Evolutionary conservation across 1,284 basidiomycete genomes (phyloP), one percentile per base, ranked within the genome.

Genomic region (Chalciporus sp.): DNA sequence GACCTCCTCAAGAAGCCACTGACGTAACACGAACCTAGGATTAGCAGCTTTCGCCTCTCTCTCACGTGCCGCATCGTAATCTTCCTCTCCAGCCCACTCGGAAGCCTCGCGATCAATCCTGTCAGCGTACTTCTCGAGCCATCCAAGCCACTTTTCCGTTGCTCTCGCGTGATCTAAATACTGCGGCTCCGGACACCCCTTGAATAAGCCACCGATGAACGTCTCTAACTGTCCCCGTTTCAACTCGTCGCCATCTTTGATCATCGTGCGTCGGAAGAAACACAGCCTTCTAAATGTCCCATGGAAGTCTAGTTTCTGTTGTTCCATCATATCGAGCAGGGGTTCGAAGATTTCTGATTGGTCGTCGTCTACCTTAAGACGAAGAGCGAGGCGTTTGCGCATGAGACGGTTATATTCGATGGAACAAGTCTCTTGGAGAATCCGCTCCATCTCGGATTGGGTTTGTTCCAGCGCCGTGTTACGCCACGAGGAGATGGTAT

Each of bases 1-100:
- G 27, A 92, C 85, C 66, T 96, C 94, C 68, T 97, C 94, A 27
- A 98, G 77, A 3, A 97, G 75, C 95, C 95, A 97, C 72, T 97
- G 95, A 54, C 95, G 78, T 55, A 97, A 73, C 37, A 95, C 84
- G 70, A 98, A 97, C 28, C 93, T 79, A 14, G 95, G 95, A 65
- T 98, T 97, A 19, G 78, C 83, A 10, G 58, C 68, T 52, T 73
- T 76, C 71, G 80, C 76, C 19, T 70, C 82, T 23, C 59, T 68
- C 60, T 74, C 72, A 49, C 85, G 72, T 57, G 72, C 71, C 1
- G 56, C 66, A 45, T 80, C 77, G 19, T 73, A 69, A 52, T 76
- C 71, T 6, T 59, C 56, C 51, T 76, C 73, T 20, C 53, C 59
- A 46, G 59, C 61, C 51, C 74, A 68, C 29, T 58, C 71, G 76